Conservation (phyloP, 2,329 filamentous ascomycete genomes). For the Aureobasidium sp. region DNA sequence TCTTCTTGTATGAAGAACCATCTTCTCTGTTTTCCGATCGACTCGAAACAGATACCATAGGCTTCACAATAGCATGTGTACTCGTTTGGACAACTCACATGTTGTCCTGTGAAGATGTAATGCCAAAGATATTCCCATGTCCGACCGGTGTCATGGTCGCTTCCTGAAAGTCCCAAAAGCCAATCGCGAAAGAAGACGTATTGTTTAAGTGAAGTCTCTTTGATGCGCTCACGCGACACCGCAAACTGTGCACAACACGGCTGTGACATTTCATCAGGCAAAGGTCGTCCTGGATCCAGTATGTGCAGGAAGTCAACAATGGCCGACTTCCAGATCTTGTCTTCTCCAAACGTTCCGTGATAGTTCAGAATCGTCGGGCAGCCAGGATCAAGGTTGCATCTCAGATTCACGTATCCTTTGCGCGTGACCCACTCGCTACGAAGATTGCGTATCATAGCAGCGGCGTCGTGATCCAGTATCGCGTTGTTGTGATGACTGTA, state of each 20-base stretch:
- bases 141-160: conserved; percentile 63
- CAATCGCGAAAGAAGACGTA: conserved; percentile 68
- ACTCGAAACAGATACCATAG: conserved; percentile 59
- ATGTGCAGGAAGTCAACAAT: conserved; percentile 52
- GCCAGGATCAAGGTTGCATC: conserved; percentile 60
- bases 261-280: conserved; percentile 60
- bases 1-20: too few species aligned
- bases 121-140: conserved; percentile 74
- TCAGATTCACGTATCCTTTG: conserved; percentile 62
- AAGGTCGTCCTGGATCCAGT: conserved; percentile 52
- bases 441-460: conserved; percentile 50
- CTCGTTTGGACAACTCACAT: conserved; percentile 57
- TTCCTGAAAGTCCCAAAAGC: conserved; percentile 63
- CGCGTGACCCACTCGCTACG: conserved; percentile 51
- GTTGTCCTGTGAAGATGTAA: conserved; percentile 62
- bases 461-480: conserved; percentile 47
- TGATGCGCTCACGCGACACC: conserved; percentile 63
- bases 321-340: conserved; percentile 50
- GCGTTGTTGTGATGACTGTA: conserved; percentile 66
- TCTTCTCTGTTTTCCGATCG: too few species aligned
- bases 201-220: conserved; percentile 55
- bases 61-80: conserved; percentile 70
- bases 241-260: conserved; percentile 73
- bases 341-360: conserved; percentile 35
- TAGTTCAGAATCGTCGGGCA: conserved; percentile 55